Evolutionary conservation across 129 eudicot species (phyloP), one percentile per base, ranked within the genome.

Genomic region (Chrysanthemum makinoi): DNA sequence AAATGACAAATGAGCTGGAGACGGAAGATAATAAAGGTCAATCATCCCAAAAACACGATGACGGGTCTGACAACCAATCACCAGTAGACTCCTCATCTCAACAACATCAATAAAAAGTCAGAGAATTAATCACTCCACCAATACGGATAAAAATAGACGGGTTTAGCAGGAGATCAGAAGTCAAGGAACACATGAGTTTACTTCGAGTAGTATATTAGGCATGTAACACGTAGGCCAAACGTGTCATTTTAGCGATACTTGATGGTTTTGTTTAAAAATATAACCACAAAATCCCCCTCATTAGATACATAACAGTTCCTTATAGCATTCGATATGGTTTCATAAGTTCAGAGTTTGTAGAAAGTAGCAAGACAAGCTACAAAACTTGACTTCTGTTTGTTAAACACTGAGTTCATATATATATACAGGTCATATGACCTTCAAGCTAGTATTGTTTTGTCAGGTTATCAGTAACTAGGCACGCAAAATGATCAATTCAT

Each of bases 1-100:
- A 86, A 76, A 81, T 86, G 64, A 68, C 90, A 70, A 81, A 66
- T 54, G 96, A 90, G 87, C 75, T 81, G 57, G 91, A 93, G 51
- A 75, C 74, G 15, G 46, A 82, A 44, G 95, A 92, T 54, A 89
- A 79, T 53, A 65, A 85, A 35, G 74, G 76, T 64, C 86, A 75
- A 39, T 64, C 79, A 72, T 61, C 51, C 47, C 64, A 65, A 71
- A 70, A 24, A 15, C 47, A 57, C 9, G 58, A 72, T 58, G 80
- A 74, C 12, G 83, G 49, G 19, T 76, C 88, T 33, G 83, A 69
- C 55, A 77, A 74, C 47, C 84, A 79, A 68, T 64, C 80, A 26
- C 77, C 79, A 19, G 68, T 68, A 62, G 80, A 80, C 62, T 62
- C 35, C 13, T 83, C 78, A 20, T 39, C 66, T 55, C 83, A 69